Base-by-base conservation (phyloP, 164 flowering plant species). In the Sextonia rubra region DNA sequence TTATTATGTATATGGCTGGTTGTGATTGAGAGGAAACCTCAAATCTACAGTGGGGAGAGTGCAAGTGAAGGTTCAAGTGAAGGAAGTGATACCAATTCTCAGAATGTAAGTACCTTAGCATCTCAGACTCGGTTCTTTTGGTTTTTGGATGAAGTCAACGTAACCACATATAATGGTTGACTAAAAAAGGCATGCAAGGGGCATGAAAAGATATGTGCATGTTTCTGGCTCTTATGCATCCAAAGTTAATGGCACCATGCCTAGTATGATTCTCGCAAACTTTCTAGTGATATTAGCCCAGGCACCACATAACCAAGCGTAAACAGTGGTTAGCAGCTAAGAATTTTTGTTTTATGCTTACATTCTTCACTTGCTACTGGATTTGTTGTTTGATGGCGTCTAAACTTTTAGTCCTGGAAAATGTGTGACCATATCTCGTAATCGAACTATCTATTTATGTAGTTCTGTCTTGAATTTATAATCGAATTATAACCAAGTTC, bases 41-140 rank as follows among this genome's bases (percentile, higher is more conserved):
- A 55, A 62, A 69, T 77, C 52, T 88, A 86, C 83, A 94, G 99
- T 88, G 97, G 84, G 71, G 98, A 90, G 75, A 94, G 98, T 80
- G 91, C 73, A 72, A 91, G 93, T 79, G 98, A 93, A 83, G 95
- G 93, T 68, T 84, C 97, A 68, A 94, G 98, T 79, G 97, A 91
- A 83, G 97, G 98, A 82, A 94, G 98, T 86, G 98, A 94, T 79
- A 92, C 82, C 49, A 89, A 89, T 82, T 94, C 99, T 71, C 89
- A 91, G 78, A 89, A 84, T 86, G 99, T 94, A 84, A 80, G 98
- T 80, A 30, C 56, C n/a, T 30, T 62, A 14, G 27, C 55, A 69
- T 69, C 68, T 73, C 4, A 12, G 47, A 69, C 68, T 73, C 4
- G 3, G 47, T 55, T 56, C 47, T 25, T 37, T 44, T 68, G 70